These are phyloP conservation scores for Talaromyces pinophilus DNA, from an alignment of 2,329 filamentous ascomycete genomes.

Conservation along the genomic window DNA sequence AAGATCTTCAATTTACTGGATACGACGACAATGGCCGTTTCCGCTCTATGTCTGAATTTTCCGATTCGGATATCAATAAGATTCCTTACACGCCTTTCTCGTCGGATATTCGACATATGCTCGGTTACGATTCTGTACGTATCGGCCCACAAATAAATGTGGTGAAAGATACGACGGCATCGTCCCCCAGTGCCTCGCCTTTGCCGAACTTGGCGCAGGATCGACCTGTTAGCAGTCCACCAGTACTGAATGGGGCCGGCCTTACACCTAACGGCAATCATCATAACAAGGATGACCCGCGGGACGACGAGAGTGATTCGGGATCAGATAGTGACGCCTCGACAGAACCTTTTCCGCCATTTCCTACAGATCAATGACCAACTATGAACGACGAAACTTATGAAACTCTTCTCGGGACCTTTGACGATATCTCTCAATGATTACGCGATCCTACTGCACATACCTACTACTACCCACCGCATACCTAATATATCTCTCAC, in stretches of 20 bases:
- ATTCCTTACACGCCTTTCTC: conserved; percentile 14
- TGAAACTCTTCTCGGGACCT: conserved; percentile 3
- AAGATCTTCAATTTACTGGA: conserved; percentile 13
- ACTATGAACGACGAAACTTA: background rate
- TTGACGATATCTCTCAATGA: conserved; percentile 14
- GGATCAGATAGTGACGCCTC: conserved; percentile 3
- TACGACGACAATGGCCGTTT: conserved; percentile 15
- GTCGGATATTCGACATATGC: conserved; percentile 11
- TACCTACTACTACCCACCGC: background rate
- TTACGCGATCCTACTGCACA: background rate
- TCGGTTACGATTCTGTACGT: conserved; percentile 4
- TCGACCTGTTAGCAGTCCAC: conserved; percentile 23
- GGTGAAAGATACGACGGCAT: background rate
- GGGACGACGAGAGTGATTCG: background rate
- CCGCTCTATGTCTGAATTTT: conserved; percentile 14
- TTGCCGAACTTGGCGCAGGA: conserved; percentile 11
- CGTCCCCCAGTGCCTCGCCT: conserved; percentile 1
- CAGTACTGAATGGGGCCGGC: conserved; percentile 4
- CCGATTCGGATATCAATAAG: conserved; percentile 16
- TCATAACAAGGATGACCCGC: background rate
- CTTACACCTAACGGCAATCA: background rate
- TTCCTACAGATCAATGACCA: conserved; percentile 13
- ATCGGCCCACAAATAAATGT: background rate
- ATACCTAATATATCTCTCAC: background rate
- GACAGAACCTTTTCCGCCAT: conserved; percentile 20